phyloP scores from a whole-genome alignment of 768 basidiomycete genomes.

The Hygrocybe punicea region DNA sequence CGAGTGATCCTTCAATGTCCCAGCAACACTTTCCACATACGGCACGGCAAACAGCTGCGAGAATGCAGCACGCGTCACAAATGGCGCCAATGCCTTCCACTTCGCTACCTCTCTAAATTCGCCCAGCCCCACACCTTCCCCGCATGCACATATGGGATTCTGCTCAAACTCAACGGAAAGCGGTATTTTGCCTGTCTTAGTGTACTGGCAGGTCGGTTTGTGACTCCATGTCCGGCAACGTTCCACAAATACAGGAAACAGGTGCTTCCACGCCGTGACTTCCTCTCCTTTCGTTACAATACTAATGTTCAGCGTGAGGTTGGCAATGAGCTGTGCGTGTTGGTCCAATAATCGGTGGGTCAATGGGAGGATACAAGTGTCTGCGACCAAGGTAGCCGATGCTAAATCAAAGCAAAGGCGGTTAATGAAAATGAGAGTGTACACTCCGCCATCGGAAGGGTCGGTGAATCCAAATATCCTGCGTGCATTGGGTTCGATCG shows the following conservation, averaged over 20 bases:
- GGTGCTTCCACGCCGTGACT: constrained; percentile 46
- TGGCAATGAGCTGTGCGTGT: neutral
- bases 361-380: constrained; percentile 47
- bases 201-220: constrained; percentile 47
- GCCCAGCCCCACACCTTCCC: constrained; percentile 45
- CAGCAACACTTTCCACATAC: constrained; percentile 42
- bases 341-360: constrained; percentile 14
- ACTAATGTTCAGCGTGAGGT: neutral
- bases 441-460: constrained; percentile 16
- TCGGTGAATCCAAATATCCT: constrained; percentile 23
- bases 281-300: constrained; percentile 30
- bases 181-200: constrained; percentile 31
- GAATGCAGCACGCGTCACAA: constrained; percentile 49
- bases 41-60: constrained; percentile 52
- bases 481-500: constrained; percentile 1
- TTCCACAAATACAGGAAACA: constrained; percentile 50
- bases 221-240: constrained; percentile 56
- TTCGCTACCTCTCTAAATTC: constrained; percentile 28
- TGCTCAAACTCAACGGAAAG: constrained; percentile 35
- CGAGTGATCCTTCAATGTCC: neutral
- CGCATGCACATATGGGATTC: constrained; percentile 52
- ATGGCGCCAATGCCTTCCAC: constrained; percentile 43
- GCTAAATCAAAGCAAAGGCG: constrained; percentile 46
- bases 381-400: constrained; percentile 50
- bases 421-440: constrained; percentile 48